phyloP scores from a whole-genome alignment of 78 protist species.

The Corallochytrium limacisporum region DNA sequence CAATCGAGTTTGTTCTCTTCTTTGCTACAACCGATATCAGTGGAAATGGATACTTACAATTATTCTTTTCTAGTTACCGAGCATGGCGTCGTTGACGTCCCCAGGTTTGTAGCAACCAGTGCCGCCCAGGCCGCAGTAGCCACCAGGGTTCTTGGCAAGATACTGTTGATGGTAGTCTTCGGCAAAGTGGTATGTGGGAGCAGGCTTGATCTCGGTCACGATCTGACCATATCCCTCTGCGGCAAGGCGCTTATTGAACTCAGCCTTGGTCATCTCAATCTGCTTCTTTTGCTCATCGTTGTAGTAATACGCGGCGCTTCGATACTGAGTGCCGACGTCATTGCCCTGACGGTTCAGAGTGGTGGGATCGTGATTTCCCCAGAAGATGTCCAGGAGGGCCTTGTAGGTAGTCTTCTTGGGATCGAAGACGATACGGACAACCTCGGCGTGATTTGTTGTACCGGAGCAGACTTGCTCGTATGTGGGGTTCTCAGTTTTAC shows the following conservation, averaged over 20 bases:
- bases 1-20: no score
- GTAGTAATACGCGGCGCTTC: constrained; percentile 51
- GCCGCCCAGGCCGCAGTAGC: constrained; percentile 1
- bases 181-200: constrained; percentile 32
- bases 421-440: constrained; percentile 52
- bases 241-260: background rate
- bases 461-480: constrained; percentile 60
- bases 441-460: constrained; percentile 75
- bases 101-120: background rate
- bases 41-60: no score
- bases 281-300: constrained; percentile 11
- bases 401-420: constrained; percentile 12
- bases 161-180: constrained; percentile 59
- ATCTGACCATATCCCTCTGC: constrained; percentile 13
- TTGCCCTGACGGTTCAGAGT: constrained; percentile 62
- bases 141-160: constrained; percentile 25
- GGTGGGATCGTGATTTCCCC: constrained; percentile 67
- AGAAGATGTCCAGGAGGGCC: constrained; percentile 26
- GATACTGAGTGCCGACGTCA: constrained; percentile 79
- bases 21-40: no score
- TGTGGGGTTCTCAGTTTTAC: constrained; percentile 9
- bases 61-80: no score
- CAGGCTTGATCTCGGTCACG: constrained; percentile 33
- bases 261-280: constrained; percentile 4
- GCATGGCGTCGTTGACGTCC: background rate